Evolutionary conservation across 31 red algal species (phyloP), one percentile per base, ranked within the genome.

Genomic region (Porphyra umbilicalis): DNA sequence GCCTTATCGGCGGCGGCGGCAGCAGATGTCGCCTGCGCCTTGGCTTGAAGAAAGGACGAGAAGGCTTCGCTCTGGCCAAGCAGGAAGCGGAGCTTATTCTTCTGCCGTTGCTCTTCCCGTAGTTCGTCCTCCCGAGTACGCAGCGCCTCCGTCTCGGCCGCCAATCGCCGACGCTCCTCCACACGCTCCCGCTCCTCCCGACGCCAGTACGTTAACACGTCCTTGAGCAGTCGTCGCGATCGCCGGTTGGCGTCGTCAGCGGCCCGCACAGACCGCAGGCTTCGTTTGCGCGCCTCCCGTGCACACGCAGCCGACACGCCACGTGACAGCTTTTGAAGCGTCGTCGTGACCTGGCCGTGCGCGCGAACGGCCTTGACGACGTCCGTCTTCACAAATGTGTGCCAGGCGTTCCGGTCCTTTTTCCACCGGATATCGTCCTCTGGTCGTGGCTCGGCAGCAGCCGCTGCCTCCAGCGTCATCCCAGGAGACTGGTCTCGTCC

Each of bases 31-130:
- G 94, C 94, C 84, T 96, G 89, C 25, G 89, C 89, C 83, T 96
- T 96, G 14, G 85, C 87, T 77, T 92, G 88, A 86, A 96, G 83
- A 81, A 96, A 96, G 76, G 74, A 89, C 2, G 94, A 96, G 75
- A 96, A 96, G 0, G 94, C 94, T 34, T 96, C 94, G 15, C 90
- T 92, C 82, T 96, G 94, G 76, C 94, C 94, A 6, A 96, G 85
- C 90, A 96, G 86, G 78, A 96, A 96, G 57, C 90, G 89, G 31
- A 96, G 79, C 83, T 96, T 96, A 36, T 96, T 96, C 85, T 96
- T 96, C 80, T 96, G 94, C 36, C 94, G 78, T 78, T 96, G 94
- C 18, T 89, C 90, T 80, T 96, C 94, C 68, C 94, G 81, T 80
- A 92, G 89, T 39, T 96, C 94, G 32, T 90, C 94, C 67, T 96